Percentiles rank a stretch among this genome's conserved stretches.
These are phyloP conservation scores for Boechera divaricarpa DNA, from an alignment of 345 rosid species.

Conservation along the genomic window DNA sequence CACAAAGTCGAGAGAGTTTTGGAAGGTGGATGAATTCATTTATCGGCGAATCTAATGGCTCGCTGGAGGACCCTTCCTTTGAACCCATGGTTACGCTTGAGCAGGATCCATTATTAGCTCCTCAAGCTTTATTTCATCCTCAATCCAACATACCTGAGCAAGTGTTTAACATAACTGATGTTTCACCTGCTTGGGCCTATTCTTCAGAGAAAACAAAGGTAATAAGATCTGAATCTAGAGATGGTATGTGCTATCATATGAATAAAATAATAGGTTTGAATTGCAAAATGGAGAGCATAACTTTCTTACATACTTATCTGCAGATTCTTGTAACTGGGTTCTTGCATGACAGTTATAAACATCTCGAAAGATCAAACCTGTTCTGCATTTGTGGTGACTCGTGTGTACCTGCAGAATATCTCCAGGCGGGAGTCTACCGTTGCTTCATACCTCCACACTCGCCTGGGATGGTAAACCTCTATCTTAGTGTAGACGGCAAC, in stretches of 20 bases:
- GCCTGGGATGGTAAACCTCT: slow-evolving; percentile 70
- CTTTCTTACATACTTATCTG: slow-evolving; percentile 32
- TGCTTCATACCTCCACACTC: slow-evolving; percentile 71
- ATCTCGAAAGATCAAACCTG: slow-evolving; percentile 63
- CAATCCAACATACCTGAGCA: slow-evolving; percentile 55
- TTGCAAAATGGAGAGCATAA: neutral
- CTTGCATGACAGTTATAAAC: slow-evolving; percentile 60
- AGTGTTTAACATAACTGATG: slow-evolving; percentile 72
- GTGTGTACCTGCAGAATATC: slow-evolving; percentile 59
- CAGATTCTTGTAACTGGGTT: slow-evolving; percentile 79
- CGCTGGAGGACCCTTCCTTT: slow-evolving; percentile 54
- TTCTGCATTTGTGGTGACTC: slow-evolving; percentile 77
- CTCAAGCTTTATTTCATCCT: slow-evolving; percentile 49
- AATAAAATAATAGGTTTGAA: neutral
- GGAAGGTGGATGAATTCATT: slow-evolving; percentile 78
- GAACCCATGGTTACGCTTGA: slow-evolving; percentile 56
- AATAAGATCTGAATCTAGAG: neutral
- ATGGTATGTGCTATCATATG: neutral
- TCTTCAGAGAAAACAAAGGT: slow-evolving; percentile 88
- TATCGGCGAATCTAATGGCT: slow-evolving; percentile 57
- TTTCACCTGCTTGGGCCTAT: slow-evolving; percentile 87
- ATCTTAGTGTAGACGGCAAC: slow-evolving; percentile 76
- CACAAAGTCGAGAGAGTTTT: slow-evolving; percentile 84
- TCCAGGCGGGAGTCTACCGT: slow-evolving; percentile 87
- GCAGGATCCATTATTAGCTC: slow-evolving; percentile 48